Evolutionary conservation across 805 yeast genomes (phyloP), one percentile per base, ranked within the genome.

Genomic region (Zygosaccharomyces bisporus): DNA sequence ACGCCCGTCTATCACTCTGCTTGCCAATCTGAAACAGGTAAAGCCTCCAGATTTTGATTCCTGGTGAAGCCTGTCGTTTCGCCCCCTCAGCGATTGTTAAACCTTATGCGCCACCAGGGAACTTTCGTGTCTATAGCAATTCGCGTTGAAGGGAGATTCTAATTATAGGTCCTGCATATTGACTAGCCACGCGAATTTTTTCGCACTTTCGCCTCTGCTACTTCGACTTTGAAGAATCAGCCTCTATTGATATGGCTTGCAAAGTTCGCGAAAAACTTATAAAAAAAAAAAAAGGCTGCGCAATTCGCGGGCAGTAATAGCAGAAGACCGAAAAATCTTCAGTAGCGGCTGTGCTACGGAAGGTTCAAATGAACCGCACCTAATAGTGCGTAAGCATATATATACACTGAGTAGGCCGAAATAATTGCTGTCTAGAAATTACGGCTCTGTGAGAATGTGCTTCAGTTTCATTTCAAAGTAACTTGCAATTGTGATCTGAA

Each of bases 171-270:
- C 23, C 12, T 7, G 12, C 3, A 8, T 13, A 24, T n/a, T 27
- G 31, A 16, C 40, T 25, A 37, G 40, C 40, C 40, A 25, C 40
- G 40, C 40, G 33, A 37, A 37, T 37, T 37, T 16, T 12, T 25
- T 12, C 10, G 27, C 18, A 9, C 17, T 20, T n/a, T 16, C 25
- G 30, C 8, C 6, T 16, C 17, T 12, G 31, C 10, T 12, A 27
- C 8, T 13, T n/a, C 3, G 14, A 27, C 4, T 27, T 7, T 27
- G 16, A n/a, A 13, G 31, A 27, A 27, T 14, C 31, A 27, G 31
- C 31, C 31, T 27, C 31, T 12, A n/a, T 27, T 27, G 13, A n/a
- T 14, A 14, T n/a, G 16, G 16, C 31, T 27, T 27, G 16, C 16
- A n/a, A 27, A 27, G 13, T 3, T 10, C 31, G 31, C 31, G 31